Evolutionary conservation across 768 basidiomycete species (phyloP).

Genomic region (Postia placenta): DNA sequence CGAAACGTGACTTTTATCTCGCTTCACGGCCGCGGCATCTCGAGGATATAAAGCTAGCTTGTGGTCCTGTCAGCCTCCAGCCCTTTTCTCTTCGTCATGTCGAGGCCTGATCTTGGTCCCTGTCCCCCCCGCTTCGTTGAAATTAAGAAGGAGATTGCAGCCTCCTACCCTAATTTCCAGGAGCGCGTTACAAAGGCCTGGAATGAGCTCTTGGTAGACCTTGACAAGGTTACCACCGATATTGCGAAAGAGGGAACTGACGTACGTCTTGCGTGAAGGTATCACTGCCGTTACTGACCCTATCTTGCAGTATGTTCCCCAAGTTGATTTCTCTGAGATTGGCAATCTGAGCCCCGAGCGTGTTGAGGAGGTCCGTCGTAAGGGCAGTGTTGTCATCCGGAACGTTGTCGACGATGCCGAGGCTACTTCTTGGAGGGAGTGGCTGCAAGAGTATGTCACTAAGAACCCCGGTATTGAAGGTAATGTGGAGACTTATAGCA

Average conservation of each 20-base stretch:
- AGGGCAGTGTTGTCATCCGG: constrained; percentile 56
- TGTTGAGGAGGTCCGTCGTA: constrained; percentile 43
- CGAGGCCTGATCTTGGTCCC: constrained; percentile 17
- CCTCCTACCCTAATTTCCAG: constrained; percentile 45
- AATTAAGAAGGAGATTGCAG: constrained; percentile 52
- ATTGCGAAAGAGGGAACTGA: constrained; percentile 43
- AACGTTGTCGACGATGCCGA: constrained; percentile 53
- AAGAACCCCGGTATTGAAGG: constrained; percentile 53
- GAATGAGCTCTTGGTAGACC: constrained; percentile 49
- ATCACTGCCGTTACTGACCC: background rate
- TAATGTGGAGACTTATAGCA: constrained; percentile 21
- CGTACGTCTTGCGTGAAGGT: constrained; percentile 28
- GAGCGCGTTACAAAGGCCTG: constrained; percentile 46
- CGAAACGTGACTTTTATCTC: background rate
- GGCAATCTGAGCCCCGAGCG: constrained; percentile 38
- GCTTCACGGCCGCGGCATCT: background rate
- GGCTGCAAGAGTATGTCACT: constrained; percentile 49
- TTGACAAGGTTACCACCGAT: constrained; percentile 37
- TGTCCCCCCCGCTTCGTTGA: constrained; percentile 48
- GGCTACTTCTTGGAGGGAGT: constrained; percentile 52
- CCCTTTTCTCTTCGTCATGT: background rate
- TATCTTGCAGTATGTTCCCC: constrained; percentile 47
- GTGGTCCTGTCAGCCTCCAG: background rate
- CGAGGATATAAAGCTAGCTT: background rate
- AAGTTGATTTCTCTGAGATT: constrained; percentile 53